phyloP scores from a whole-genome alignment of 2,329 filamentous ascomycete genomes.

The Aspergillus viridinutans region DNA sequence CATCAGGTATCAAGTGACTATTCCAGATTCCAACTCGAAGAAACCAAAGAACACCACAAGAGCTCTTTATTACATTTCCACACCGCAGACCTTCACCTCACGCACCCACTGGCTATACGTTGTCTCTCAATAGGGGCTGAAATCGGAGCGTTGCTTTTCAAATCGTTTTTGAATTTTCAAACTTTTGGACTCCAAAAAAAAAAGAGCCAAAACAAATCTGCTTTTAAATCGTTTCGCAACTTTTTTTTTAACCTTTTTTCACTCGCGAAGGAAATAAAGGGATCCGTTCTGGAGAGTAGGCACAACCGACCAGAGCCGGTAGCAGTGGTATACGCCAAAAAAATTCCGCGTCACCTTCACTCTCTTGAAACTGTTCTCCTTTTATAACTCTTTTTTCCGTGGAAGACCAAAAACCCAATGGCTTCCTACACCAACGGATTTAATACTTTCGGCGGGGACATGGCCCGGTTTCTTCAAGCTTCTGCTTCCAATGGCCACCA shows the following conservation, averaged over 20 bases:
- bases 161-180: background rate
- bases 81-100: background rate
- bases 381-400: background rate
- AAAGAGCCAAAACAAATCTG: background rate
- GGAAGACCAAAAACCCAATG: slow-evolving; percentile 2
- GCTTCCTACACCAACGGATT: slow-evolving; percentile 2
- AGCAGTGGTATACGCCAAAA: background rate
- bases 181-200: background rate
- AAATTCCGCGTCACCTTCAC: background rate
- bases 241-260: slow-evolving; percentile 6
- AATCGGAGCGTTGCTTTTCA: background rate
- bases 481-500: background rate
- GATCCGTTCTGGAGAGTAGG: slow-evolving; percentile 6
- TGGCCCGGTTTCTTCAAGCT: background rate
- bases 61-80: background rate
- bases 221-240: background rate
- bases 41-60: background rate
- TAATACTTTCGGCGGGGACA: background rate
- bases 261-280: slow-evolving; percentile 6
- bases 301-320: background rate
- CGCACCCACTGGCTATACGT: background rate
- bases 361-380: background rate
- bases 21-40: background rate
- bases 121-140: background rate
- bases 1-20: background rate